phyloP scores from a whole-genome alignment of 1,284 basidiomycete genomes.

The Schizophyllum commune region DNA sequence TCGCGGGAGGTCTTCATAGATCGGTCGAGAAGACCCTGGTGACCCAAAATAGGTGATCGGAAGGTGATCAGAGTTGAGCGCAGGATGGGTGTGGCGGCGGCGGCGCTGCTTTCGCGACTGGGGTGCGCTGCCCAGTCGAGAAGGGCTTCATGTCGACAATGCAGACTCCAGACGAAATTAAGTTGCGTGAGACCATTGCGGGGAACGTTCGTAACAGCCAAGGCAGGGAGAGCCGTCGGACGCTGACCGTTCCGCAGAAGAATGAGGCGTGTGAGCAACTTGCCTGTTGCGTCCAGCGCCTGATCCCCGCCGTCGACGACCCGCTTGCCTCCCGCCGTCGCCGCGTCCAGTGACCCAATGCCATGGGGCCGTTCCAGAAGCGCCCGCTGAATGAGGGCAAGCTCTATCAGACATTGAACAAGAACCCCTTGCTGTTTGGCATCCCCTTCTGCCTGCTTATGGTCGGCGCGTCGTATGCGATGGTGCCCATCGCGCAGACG shows the following conservation, averaged over 20 bases:
- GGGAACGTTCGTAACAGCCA: not conserved
- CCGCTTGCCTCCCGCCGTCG: not conserved
- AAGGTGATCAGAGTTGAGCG: no score
- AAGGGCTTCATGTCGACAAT: no score
- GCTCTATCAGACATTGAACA: not conserved
- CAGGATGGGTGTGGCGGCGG: no score
- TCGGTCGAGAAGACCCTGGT: no score
- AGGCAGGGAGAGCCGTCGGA: not conserved
- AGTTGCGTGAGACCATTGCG: no score
- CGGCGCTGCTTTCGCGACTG: no score
- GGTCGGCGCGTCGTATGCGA: conserved; percentile 81
- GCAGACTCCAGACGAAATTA: no score
- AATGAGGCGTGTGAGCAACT: not conserved
- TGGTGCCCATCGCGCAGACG: conserved; percentile 83
- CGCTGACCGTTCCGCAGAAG: not conserved
- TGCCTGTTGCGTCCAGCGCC: not conserved
- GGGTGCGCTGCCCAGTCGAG: no score
- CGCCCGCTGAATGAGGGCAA: not conserved
- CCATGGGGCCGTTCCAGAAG: not conserved
- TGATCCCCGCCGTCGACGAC: not conserved
- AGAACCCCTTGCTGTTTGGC: conserved; percentile 68
- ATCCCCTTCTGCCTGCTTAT: conserved; percentile 83
- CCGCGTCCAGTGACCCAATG: not conserved
- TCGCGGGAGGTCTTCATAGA: no score
- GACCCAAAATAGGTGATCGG: no score